Base-by-base conservation (phyloP, 345 rosid genomes). In the Alliaria petiolata region DNA sequence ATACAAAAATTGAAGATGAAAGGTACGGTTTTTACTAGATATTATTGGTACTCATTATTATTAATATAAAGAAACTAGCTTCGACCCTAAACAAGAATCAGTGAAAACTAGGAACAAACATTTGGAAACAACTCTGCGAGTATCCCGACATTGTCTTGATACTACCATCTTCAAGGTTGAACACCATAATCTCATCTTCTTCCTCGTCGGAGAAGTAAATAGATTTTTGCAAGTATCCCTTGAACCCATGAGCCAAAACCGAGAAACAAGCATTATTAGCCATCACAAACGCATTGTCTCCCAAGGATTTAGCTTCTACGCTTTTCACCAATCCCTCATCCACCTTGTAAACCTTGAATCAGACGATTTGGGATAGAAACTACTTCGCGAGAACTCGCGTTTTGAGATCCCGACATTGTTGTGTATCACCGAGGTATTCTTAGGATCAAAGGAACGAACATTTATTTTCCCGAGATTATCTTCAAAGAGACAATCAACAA, bases 271-370 rank as follows among this genome's bases (percentile, higher is more conserved):
- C 13, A n/a, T 76, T 46, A 2, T 19, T 20, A 25, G 75, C 77
- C 36, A 80, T 54, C 50, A 80, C 55, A 19, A 80, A 19, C 6
- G 46, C 59, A 4, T 30, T 7, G n/a, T 76, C 65, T 3, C 63
- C 72, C 57, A 80, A 64, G 14, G 31, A 20, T 13, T 46, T 72
- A 16, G 75, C 61, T 35, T 76, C 65, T 8, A 58, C 69, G 81
- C 79, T 72, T 62, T 39, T 78, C 7, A 50, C 43, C 54, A 55
- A 43, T 3, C 74, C 82, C 34, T 71, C 61, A 51, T 78, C 57
- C 28, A 78, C 36, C 78, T 69, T 83, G 30, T 78, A 80, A 34
- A 69, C 79, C 52, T 57, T 83, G 54, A 83, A 19, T 11, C 51
- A 46, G 19, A 1, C 51, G 26, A 17, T 46, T 46, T 3, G 26